Evolutionary conservation across 1,284 basidiomycete genomes (phyloP), one percentile per base, ranked within the genome.

Genomic region (Rhodotorula glutinis): DNA sequence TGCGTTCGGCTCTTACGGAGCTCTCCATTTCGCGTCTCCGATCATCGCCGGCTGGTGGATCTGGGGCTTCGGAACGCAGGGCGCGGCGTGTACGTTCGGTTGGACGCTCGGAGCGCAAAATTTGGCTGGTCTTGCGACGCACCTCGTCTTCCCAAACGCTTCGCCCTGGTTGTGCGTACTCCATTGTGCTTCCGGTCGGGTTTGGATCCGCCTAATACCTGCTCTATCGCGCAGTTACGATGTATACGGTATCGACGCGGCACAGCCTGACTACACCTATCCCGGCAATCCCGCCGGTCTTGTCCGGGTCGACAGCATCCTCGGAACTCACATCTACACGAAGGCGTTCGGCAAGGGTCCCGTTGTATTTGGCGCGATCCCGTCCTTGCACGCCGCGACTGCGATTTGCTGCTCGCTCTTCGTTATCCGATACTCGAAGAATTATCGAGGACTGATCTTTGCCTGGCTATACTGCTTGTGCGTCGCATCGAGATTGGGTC

Each of bases 281-380:
- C 71, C 71, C 5, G 75, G 75, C 29, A 72, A 68, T 53, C 70
- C 75, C 1, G 74, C 74, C 3, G 74, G 73, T 40, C 60, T 73
- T 2, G 60, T 75, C 33, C 70, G 75, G 3, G 72, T 76, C 4
- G 75, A 76, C 44, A 47, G 53, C 1, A 75, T 74, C 43, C 67
- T 76, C 44, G 73, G 73, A 23, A 75, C 68, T 4, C 65, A 70
- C 59, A 70, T 73, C 53, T 75, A 75, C 62, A 57, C 52, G 30
- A 65, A 70, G 16, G 74, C 73, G 4, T 75, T 75, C 66, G 68
- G 68, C 41, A 57, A 47, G 16, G 63, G 62, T 1, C 74, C 75
- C 1, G 71, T 75, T 53, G 72, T 74, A 1, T 74, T 75, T 43
- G 74, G 70, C 25, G 74, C 75, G 13, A 66, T 75, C n/a, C 74